Evolutionary conservation across 257 asterid species (phyloP), one percentile per base, ranked within the genome.

Genomic region (Gentiana macrophylla): DNA sequence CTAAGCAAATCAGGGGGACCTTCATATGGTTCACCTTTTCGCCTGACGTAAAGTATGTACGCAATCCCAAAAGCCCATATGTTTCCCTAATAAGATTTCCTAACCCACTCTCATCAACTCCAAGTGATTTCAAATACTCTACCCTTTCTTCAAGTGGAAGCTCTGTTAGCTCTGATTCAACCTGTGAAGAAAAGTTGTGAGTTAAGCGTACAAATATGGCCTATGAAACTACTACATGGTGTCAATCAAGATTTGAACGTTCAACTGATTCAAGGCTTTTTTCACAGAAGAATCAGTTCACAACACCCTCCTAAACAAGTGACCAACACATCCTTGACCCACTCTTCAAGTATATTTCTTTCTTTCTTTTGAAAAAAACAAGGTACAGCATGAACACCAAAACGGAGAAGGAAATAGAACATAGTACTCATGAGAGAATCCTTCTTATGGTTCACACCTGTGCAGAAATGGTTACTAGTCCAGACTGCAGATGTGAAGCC

Each of bases 31-130:
- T 57, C 62, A 91, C 98, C 98, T 91, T 91, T 74, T 91, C 98
- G 50, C 96, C 96, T 32, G 98, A 84, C 41, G 98, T 91, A 81
- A 91, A 91, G 78, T 91, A 91, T 35, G 98, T 87, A 47, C 92
- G 86, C 68, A 87, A 68, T 38, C 98, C 98, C 11, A 91, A 80
- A 66, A 91, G 96, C 61, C 48, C 73, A 79, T 91, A 91, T 38
- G 98, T 87, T 73, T 73, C 89, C 74, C 94, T 83, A 37, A 91
- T 83, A 61, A 91, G 95, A 74, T 87, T 91, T 62, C 96, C 98
- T 13, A 90, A 79, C 61, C 98, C 98, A 67, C 96, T 80, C 67
- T 86, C 96, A 56, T 59, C 45, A 61, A 90, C 98, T 56, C 95
- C 96, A 49, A 90, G 96, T 57, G 98, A 90, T 45, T 69, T 79